phyloP scores from a whole-genome alignment of 345 rosid genomes.

The Bruguiera sexangula region DNA sequence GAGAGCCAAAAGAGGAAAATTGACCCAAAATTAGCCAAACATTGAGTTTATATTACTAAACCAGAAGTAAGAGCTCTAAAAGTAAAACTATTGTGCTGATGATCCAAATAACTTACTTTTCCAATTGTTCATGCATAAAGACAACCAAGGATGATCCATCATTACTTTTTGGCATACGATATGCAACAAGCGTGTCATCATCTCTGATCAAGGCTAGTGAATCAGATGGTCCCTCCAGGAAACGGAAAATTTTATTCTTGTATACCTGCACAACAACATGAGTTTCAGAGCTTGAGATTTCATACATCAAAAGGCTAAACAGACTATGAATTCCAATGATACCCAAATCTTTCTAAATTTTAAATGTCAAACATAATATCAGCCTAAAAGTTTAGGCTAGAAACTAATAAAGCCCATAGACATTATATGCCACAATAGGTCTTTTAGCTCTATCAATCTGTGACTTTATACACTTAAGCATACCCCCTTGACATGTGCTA shows the following conservation, averaged over 20 bases:
- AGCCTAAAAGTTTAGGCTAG: too few species aligned
- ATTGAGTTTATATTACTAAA: background rate
- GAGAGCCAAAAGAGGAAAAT: slow-evolving; percentile 8
- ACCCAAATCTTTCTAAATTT: background rate
- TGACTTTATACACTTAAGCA: too few species aligned
- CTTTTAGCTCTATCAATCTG: too few species aligned
- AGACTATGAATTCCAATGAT: background rate
- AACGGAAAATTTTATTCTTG: slow-evolving; percentile 17
- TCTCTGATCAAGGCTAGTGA: slow-evolving; percentile 25
- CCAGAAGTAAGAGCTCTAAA: background rate
- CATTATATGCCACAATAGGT: too few species aligned
- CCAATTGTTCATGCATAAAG: slow-evolving; percentile 20
- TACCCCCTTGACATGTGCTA: too few species aligned
- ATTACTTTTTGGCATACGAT: slow-evolving; percentile 18
- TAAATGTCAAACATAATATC: background rate
- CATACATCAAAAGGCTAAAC: background rate
- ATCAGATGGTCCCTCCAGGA: slow-evolving; percentile 19
- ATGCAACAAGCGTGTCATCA: slow-evolving; percentile 26
- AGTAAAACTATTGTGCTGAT: background rate
- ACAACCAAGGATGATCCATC: slow-evolving; percentile 15
- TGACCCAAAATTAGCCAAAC: slow-evolving; percentile 1
- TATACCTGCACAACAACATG: slow-evolving; percentile 16
- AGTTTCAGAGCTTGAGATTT: slow-evolving; percentile 10
- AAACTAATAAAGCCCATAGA: too few species aligned
- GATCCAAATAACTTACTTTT: slow-evolving; percentile 19